Evolutionary conservation across 768 basidiomycete species (phyloP), one percentile per base, ranked within the genome.

Genomic region (Collybiopsis luxurians): DNA sequence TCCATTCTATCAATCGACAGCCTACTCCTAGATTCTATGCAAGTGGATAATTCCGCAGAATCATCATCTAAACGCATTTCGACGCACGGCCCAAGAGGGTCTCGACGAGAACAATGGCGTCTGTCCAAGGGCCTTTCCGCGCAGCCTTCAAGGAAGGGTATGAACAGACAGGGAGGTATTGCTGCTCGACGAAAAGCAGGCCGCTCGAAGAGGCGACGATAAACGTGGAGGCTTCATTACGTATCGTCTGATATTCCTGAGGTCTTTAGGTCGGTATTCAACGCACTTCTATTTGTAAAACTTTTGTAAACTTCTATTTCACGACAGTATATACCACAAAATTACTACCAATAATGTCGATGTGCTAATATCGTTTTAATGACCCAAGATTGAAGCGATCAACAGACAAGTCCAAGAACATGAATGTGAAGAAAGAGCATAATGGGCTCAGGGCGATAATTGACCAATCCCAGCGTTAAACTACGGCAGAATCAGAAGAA

Each of bases 51-150:
- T 44, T 57, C 61, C 3, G 60, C 66, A 26, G 42, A 65, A 24
- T 57, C 65, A n/a, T 54, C 69, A 24, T 69, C 72, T 3, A 67
- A 67, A 48, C 68, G 67, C 21, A 77, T 94, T 60, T 94, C 92
- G 9, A 95, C 93, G 2, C 90, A 94, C 63, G 93, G 92, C 12
- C 81, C 86, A 2, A 83, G 92, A 30, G 75, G 79, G 49, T 89
- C 90, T 47, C 76, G 93, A 58, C 78, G 90, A 60, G 92, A 93
- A 67, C 78, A 84, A 61, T 95, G 93, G 93, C 76, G 92, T 67
- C 73, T 73, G 55, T 87, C 92, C 23, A 95, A 93, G 67, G 93
- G 93, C 28, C 65, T 90, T 69, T 65, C 74, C 7, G 71, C 84
- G 24, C 68, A 80, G 61, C 76, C 81, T 7, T 76, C 75, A 59